These are phyloP conservation scores for Calvatia gigantea DNA, from an alignment of 768 basidiomycete species.

Conservation along the genomic window DNA sequence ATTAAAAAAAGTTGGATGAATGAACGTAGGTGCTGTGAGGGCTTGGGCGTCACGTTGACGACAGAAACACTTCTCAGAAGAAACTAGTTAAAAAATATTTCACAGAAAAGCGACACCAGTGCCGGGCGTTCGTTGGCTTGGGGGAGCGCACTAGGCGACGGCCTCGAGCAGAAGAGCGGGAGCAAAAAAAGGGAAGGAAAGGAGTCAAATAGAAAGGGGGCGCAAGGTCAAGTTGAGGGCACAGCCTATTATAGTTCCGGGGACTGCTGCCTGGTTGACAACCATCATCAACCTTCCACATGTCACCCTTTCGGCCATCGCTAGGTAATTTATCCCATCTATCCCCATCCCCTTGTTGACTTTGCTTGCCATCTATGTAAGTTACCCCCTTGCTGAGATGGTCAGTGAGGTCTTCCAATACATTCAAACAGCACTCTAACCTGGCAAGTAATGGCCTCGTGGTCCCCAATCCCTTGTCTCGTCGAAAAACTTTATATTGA, in stretches of 20 bases:
- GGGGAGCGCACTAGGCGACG: slow-evolving; percentile 38
- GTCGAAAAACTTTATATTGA: no score
- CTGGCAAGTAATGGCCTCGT: no score
- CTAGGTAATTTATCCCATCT: neutral
- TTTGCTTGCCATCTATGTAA: no score
- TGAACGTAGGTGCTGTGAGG: slow-evolving; percentile 12
- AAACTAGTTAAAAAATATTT: neutral
- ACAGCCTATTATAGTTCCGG: slow-evolving; percentile 2
- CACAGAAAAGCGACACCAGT: slow-evolving; percentile 42
- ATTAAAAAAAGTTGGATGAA: slow-evolving; percentile 5
- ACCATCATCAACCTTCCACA: slow-evolving; percentile 12
- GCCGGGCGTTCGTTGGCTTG: slow-evolving; percentile 38
- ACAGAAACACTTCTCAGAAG: slow-evolving; percentile 15
- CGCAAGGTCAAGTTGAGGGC: neutral
- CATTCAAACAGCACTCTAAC: no score
- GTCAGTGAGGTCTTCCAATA: no score
- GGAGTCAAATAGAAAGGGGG: slow-evolving; percentile 14
- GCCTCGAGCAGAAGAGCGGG: slow-evolving; percentile 18
- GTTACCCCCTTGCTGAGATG: no score
- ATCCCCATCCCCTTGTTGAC: neutral
- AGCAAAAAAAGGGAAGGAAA: slow-evolving; percentile 8
- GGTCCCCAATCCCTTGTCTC: no score
- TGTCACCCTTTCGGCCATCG: slow-evolving; percentile 5
- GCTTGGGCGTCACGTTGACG: slow-evolving; percentile 22
- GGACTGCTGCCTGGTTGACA: neutral